Percentiles rank a stretch among this genome's conserved stretches.
These are phyloP conservation scores for Spinacia oleracea DNA, from an alignment of 179 eudicot genomes.

Conservation along the genomic window DNA sequence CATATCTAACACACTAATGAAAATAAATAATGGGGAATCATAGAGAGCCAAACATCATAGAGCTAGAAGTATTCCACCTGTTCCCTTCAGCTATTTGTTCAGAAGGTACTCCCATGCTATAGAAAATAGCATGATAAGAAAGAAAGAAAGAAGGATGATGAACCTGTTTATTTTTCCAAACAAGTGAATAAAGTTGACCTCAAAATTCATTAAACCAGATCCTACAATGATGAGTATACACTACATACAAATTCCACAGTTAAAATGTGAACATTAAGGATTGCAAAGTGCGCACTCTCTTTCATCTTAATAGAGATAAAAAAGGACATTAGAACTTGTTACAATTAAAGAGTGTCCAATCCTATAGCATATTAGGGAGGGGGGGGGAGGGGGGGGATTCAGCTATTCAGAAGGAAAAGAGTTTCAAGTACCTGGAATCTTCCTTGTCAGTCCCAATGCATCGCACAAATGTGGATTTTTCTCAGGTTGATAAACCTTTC, in stretches of 20 bases:
- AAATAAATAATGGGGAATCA: background rate
- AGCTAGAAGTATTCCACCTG: background rate
- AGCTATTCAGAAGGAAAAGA: background rate
- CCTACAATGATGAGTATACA: background rate
- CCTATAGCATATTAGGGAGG: too few relatives aligned
- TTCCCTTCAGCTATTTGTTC: background rate
- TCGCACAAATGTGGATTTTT: constrained; percentile 10
- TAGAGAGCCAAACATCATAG: background rate
- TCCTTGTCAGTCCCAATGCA: constrained; percentile 16
- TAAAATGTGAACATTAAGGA: background rate
- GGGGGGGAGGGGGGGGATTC: too few relatives aligned
- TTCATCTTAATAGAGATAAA: too few relatives aligned
- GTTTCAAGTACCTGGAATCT: constrained; percentile 16
- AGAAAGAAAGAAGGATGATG: background rate
- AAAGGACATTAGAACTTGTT: too few relatives aligned
- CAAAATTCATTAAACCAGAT: background rate
- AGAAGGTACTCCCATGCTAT: background rate
- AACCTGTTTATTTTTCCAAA: background rate
- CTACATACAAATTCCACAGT: background rate
- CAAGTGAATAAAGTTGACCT: background rate
- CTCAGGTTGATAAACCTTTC: constrained; percentile 2
- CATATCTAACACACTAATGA: background rate
- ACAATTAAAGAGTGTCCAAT: background rate
- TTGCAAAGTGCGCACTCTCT: too few relatives aligned
- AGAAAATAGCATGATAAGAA: background rate